Evolutionary conservation across 495 filamentous ascomycete species (phyloP).

Genomic region (Copromyces sp.): DNA sequence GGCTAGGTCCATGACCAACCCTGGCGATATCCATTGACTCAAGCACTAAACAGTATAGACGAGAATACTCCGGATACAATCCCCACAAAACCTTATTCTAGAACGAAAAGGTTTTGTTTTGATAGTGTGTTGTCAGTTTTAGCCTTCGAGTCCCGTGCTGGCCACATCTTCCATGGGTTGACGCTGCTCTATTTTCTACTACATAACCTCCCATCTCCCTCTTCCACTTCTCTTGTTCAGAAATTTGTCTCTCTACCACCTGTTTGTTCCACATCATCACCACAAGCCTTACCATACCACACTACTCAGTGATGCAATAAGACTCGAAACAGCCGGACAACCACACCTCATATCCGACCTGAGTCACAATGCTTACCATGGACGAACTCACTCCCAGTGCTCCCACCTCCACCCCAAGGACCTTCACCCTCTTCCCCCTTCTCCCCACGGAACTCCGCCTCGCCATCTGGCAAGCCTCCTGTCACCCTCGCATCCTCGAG

Average conservation of each 20-base stretch:
- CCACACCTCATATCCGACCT: not conserved
- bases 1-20: not conserved
- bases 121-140: not conserved
- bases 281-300: not conserved
- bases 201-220: not conserved
- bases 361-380: not conserved
- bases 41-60: not conserved
- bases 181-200: not conserved
- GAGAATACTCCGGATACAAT: not conserved
- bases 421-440: slow-evolving; percentile 30
- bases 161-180: not conserved
- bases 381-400: not conserved
- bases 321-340: not conserved
- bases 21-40: not conserved
- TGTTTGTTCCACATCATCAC: not conserved
- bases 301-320: not conserved
- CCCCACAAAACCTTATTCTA: not conserved
- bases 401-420: slow-evolving; percentile 6
- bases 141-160: not conserved
- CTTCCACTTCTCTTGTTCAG: not conserved
- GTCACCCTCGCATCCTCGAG: slow-evolving; percentile 31
- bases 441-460: slow-evolving; percentile 41
- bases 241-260: not conserved
- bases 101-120: not conserved
- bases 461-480: slow-evolving; percentile 36